These are phyloP conservation scores for Fraxinus albicans DNA, from an alignment of 305 asterid species.

Conservation along the genomic window DNA sequence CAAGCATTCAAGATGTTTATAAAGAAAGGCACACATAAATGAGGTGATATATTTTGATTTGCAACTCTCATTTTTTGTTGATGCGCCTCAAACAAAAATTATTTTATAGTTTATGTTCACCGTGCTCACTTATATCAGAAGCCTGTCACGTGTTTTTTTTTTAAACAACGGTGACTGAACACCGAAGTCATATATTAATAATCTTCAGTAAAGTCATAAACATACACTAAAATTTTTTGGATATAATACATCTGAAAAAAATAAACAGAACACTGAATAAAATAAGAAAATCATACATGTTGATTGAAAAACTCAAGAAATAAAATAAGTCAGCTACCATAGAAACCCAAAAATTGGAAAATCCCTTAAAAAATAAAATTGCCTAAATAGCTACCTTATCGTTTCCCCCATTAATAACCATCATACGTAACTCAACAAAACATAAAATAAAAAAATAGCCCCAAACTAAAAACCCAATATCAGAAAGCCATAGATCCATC, in stretches of 20 bases:
- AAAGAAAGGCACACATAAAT: not conserved
- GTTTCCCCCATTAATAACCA: not conserved
- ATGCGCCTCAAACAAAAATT: not conserved
- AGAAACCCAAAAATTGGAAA: not conserved
- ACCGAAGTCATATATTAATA: not conserved
- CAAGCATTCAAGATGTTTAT: not conserved
- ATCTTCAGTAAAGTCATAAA: not conserved
- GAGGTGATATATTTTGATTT: not conserved
- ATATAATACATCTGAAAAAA: not conserved
- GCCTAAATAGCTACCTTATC: not conserved
- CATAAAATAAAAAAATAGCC: not conserved
- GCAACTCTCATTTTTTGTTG: not conserved
- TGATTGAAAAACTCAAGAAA: not conserved
- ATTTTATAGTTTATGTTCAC: not conserved
- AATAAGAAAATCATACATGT: not conserved
- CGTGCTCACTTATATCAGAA: not conserved
- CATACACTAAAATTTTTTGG: not conserved
- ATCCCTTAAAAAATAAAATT: not conserved
- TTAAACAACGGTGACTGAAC: not conserved
- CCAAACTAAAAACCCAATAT: not conserved
- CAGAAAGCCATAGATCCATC: not conserved
- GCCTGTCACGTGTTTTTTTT: not conserved
- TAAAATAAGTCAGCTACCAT: not conserved
- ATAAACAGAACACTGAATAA: not conserved
- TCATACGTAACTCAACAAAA: not conserved